Percentiles rank a stretch among this genome's conserved stretches.
Evolutionary conservation across 2,329 filamentous ascomycete species (phyloP).

Genomic region (Rhinocladiella similis): DNA sequence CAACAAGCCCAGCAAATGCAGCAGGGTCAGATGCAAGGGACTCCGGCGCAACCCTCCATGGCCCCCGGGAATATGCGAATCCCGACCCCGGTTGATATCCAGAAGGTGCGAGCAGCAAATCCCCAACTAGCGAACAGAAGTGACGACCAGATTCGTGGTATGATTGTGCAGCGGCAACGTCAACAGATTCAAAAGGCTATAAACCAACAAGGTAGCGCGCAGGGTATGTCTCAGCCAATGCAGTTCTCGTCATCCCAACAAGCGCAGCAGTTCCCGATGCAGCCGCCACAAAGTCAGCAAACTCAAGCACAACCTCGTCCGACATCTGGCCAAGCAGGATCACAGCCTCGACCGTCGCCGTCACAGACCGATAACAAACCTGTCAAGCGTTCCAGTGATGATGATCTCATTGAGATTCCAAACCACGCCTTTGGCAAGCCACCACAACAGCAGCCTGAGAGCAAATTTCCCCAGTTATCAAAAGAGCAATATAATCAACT

Average conservation of each 20-base stretch:
- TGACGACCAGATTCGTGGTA: conserved; percentile 25
- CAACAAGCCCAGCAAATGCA: conserved; percentile 15
- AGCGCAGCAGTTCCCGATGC: conserved; percentile 19
- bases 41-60: conserved; percentile 7
- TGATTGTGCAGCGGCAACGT: conserved; percentile 22
- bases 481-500: conserved; percentile 35
- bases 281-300: conserved; percentile 12
- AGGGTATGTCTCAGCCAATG: conserved; percentile 18
- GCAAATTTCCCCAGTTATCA: conserved; percentile 8
- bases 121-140: conserved; percentile 18
- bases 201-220: conserved; percentile 19
- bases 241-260: conserved; percentile 17
- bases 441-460: conserved; percentile 7
- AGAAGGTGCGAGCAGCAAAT: conserved; percentile 19
- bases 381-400: conserved; percentile 44
- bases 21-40: conserved; percentile 13
- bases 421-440: conserved; percentile 10
- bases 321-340: conserved; percentile 15
- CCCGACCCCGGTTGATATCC: conserved; percentile 20
- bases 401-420: conserved; percentile 45
- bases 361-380: conserved; percentile 41
- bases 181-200: conserved; percentile 19
- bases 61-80: conserved; percentile 11
- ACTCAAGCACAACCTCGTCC: conserved; percentile 15
- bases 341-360: conserved; percentile 16